Evolutionary conservation across 1,139 yeast genomes (phyloP).

Genomic region (Meyerozyma guilliermondii): DNA sequence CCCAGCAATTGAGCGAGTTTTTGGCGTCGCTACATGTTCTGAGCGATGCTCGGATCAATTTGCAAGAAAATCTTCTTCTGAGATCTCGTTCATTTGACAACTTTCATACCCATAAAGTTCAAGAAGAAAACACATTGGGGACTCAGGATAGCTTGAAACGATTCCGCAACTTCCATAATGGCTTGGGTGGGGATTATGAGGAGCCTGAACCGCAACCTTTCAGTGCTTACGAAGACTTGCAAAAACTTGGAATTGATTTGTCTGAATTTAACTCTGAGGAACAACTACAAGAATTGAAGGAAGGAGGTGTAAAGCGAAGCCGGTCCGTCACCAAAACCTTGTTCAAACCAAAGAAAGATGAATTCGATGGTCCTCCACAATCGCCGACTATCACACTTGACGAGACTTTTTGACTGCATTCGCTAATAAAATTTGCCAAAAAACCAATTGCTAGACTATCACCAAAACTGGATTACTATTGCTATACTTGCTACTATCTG

Average conservation of each 20-base stretch:
- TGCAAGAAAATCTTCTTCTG: slow-evolving; percentile 39
- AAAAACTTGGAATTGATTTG: slow-evolving; percentile 28
- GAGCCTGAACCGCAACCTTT: slow-evolving; percentile 40
- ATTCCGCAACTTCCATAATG: slow-evolving; percentile 22
- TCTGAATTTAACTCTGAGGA: slow-evolving; percentile 18
- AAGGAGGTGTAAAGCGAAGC: slow-evolving; percentile 14
- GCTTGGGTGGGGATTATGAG: slow-evolving; percentile 16
- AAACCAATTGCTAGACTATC: too few relatives aligned
- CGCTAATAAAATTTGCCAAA: too few relatives aligned
- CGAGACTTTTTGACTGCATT: not conserved
- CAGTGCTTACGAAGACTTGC: slow-evolving; percentile 23
- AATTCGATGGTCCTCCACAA: not conserved
- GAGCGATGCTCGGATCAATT: slow-evolving; percentile 20
- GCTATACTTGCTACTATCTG: not conserved
- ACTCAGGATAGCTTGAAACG: slow-evolving; percentile 20
- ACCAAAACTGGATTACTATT: too few relatives aligned
- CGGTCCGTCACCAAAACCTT: slow-evolving; percentile 31
- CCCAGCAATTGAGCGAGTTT: slow-evolving; percentile 16
- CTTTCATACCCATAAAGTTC: slow-evolving; percentile 8
- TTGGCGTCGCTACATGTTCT: slow-evolving; percentile 5
- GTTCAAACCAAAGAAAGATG: slow-evolving; percentile 21
- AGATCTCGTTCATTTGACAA: slow-evolving; percentile 37
- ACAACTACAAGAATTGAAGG: slow-evolving; percentile 18
- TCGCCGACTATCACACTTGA: not conserved
- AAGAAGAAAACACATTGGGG: slow-evolving; percentile 11